Evolutionary conservation across 345 rosid genomes (phyloP).

Genomic region (Murraya koenigii): DNA sequence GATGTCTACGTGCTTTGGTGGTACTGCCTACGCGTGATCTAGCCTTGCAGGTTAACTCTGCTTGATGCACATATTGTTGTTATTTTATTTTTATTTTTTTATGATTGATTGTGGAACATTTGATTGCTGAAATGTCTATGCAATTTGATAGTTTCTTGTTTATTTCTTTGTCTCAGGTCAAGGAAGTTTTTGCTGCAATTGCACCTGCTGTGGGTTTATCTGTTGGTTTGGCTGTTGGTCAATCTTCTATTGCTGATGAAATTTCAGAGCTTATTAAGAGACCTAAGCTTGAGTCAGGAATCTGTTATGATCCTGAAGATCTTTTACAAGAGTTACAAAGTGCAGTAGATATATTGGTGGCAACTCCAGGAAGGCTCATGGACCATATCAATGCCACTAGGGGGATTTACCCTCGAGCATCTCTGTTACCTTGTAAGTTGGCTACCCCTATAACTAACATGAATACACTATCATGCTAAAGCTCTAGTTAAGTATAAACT

Average conservation of each 20-base stretch:
- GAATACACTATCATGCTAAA: conserved; percentile 5
- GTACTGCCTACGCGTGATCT: conserved; percentile 96
- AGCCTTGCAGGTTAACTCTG: conserved; percentile 67
- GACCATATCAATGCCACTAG: conserved; percentile 84
- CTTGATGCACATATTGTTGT: neutral
- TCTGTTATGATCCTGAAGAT: conserved; percentile 78
- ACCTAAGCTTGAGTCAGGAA: conserved; percentile 78
- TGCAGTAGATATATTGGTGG: conserved; percentile 88
- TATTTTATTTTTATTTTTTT: too few relatives aligned
- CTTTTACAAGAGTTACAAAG: conserved; percentile 47
- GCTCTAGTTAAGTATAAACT: neutral
- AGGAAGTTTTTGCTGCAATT: conserved; percentile 83
- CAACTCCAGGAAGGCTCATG: conserved; percentile 99
- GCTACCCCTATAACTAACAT: conserved; percentile 1
- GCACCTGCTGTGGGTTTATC: conserved; percentile 92
- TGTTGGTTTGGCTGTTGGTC: conserved; percentile 96
- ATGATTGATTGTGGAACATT: neutral
- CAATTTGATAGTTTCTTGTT: conserved; percentile 1
- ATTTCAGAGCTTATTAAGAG: conserved; percentile 71
- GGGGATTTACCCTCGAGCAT: conserved; percentile 93
- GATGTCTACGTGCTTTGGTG: conserved; percentile 80
- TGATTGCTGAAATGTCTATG: neutral
- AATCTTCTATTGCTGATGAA: conserved; percentile 85
- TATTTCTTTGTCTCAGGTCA: conserved; percentile 51
- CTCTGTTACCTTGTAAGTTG: conserved; percentile 83